Conservation (phyloP, 2,329 filamentous ascomycete species). For the Intubia oerlemansii region DNA sequence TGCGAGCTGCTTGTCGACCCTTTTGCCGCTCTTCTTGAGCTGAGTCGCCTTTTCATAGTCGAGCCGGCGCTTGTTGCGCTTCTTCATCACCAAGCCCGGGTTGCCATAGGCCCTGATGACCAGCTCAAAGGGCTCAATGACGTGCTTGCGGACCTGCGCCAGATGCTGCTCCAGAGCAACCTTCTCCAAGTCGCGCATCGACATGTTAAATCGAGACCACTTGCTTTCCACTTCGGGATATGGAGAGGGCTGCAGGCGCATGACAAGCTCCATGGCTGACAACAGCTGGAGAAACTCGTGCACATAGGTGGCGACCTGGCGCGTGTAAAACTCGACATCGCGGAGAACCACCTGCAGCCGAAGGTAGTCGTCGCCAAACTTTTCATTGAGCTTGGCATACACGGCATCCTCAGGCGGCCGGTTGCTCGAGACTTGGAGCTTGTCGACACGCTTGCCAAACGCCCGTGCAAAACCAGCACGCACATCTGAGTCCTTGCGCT, state of each 20-base stretch:
- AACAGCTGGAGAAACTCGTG: constrained; percentile 64
- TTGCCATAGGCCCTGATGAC: constrained; percentile 40
- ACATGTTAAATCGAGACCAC: constrained; percentile 79
- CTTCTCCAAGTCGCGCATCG: constrained; percentile 67
- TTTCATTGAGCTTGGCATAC: constrained; percentile 64
- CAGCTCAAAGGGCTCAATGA: constrained; percentile 44
- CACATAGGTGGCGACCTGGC: constrained; percentile 61
- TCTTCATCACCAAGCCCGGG: constrained; percentile 77
- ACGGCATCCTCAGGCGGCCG: constrained; percentile 54
- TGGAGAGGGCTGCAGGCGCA: constrained; percentile 47
- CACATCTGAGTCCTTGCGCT: constrained; percentile 35
- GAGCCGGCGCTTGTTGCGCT: constrained; percentile 77
- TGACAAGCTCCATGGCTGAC: constrained; percentile 62
- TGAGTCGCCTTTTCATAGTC: constrained; percentile 72
- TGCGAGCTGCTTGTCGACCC: constrained; percentile 63
- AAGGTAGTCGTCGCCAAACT: constrained; percentile 80
- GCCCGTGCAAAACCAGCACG: constrained; percentile 69
- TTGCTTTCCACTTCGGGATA: constrained; percentile 80
- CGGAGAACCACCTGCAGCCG: constrained; percentile 79
- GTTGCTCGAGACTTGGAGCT: constrained; percentile 44
- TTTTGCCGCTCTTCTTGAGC: constrained; percentile 61
- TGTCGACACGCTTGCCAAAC: constrained; percentile 75
- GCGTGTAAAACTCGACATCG: constrained; percentile 82
- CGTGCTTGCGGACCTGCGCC: constrained; percentile 51
- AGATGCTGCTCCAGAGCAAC: constrained; percentile 54